A percentile compares a stretch with the other conserved stretches of the same genome.
Evolutionary conservation across 768 basidiomycete genomes (phyloP).

Genomic region (Pulveroboletus sp.): DNA sequence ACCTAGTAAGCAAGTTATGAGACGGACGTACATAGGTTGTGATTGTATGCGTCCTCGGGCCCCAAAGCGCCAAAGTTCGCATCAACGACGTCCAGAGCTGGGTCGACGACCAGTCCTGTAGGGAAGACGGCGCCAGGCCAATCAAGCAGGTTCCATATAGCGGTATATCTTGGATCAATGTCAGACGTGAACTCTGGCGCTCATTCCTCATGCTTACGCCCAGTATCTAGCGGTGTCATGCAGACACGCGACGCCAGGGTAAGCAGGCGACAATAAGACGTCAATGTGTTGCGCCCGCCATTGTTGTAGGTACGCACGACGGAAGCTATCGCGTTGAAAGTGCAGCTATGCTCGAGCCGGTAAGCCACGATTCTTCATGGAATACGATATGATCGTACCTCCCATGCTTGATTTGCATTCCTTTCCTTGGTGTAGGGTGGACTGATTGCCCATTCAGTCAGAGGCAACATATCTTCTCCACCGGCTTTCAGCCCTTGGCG

Average conservation of each 20-base stretch:
- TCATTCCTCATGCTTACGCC: constrained; percentile 11
- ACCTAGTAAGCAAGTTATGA: background rate
- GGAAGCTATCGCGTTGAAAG: constrained; percentile 31
- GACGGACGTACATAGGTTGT: constrained; percentile 14
- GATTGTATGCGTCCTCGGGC: constrained; percentile 20
- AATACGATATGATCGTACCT: constrained; percentile 16
- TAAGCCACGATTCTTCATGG: constrained; percentile 2
- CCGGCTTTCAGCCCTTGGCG: constrained; percentile 21
- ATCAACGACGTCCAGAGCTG: constrained; percentile 20
- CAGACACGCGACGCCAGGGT: constrained; percentile 34
- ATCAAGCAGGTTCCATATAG: constrained; percentile 43
- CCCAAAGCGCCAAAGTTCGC: constrained; percentile 10
- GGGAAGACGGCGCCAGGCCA: constrained; percentile 45
- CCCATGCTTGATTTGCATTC: constrained; percentile 26
- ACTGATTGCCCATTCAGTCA: constrained; percentile 36
- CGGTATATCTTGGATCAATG: constrained; percentile 33
- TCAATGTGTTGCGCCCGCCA: constrained; percentile 41
- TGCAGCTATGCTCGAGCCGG: constrained; percentile 20
- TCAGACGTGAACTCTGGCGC: background rate
- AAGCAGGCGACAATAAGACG: constrained; percentile 38
- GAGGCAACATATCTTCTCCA: constrained; percentile 36
- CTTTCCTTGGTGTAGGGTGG: constrained; percentile 25
- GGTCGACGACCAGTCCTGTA: constrained; percentile 33
- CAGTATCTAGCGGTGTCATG: constrained; percentile 39
- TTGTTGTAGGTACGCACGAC: constrained; percentile 33